Conservation (phyloP, 1,284 basidiomycete species). For the Cystobasidium slooffiae region DNA sequence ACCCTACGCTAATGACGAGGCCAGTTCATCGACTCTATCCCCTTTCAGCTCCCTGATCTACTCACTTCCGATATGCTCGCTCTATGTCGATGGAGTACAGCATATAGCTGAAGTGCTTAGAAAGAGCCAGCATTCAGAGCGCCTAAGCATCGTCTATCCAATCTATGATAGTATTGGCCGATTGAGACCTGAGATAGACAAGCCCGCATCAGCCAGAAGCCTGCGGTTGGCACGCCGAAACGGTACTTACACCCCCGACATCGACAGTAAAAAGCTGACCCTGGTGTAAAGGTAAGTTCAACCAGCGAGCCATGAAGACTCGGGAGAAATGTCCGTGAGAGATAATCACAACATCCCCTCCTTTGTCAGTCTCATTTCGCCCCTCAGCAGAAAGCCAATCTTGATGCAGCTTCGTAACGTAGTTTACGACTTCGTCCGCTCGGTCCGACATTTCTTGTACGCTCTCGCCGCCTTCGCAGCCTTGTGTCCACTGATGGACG, state of each 20-base stretch:
- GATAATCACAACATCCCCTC: conserved; percentile 52
- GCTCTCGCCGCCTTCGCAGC: conserved; percentile 85
- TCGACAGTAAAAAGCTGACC: conserved; percentile 52
- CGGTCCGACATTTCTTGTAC: conserved; percentile 75
- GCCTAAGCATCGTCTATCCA: conserved; percentile 46
- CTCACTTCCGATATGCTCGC: too few relatives aligned
- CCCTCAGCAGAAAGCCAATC: conserved; percentile 15
- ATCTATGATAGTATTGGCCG: conserved; percentile 49
- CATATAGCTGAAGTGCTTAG: neutral
- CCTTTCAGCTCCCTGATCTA: too few relatives aligned
- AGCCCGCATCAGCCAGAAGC: neutral
- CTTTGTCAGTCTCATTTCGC: conserved; percentile 47
- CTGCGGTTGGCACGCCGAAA: neutral
- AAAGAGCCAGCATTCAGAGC: conserved; percentile 47
- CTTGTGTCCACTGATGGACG: conserved; percentile 54
- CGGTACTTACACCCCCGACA: conserved; percentile 48
- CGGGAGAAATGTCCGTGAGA: conserved; percentile 53
- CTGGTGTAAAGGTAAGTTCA: conserved; percentile 48
- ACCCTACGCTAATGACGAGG: too few relatives aligned
- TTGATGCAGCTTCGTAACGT: conserved; percentile 42
- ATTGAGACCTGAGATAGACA: conserved; percentile 47
- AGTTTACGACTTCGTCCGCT: conserved; percentile 60
- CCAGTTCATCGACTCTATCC: too few relatives aligned
- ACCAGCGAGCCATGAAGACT: conserved; percentile 51
- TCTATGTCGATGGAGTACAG: too few relatives aligned